These are phyloP conservation scores for Xylaria telfairii DNA, from an alignment of 495 filamentous ascomycete genomes.

Conservation along the genomic window DNA sequence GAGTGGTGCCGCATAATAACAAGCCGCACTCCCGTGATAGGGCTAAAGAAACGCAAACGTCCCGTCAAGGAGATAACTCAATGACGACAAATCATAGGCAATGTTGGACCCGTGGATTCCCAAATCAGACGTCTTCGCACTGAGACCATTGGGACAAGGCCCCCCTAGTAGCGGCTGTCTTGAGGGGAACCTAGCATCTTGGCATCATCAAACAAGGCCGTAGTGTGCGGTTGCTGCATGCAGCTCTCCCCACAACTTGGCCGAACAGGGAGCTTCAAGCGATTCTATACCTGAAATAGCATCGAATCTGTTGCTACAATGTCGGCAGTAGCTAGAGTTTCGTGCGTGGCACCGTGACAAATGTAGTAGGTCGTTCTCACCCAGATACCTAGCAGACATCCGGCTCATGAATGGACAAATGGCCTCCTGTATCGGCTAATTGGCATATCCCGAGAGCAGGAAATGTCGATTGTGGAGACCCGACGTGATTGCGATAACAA, in stretches of 20 bases:
- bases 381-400: neutral
- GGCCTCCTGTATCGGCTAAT: slow-evolving; percentile 16
- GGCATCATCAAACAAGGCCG: slow-evolving; percentile 17
- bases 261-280: neutral
- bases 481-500: slow-evolving; percentile 1
- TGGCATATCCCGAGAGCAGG: slow-evolving; percentile 8
- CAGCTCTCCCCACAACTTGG: neutral
- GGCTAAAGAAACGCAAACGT: slow-evolving; percentile 1
- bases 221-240: neutral
- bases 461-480: slow-evolving; percentile 10
- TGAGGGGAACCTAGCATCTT: slow-evolving; percentile 13
- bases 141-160: slow-evolving; percentile 1
- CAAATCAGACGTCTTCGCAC: neutral
- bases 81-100: slow-evolving; percentile 11
- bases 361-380: neutral
- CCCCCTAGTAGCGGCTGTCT: neutral
- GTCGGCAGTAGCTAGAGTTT: slow-evolving; percentile 10
- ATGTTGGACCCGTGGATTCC: neutral
- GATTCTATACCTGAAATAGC: neutral
- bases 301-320: slow-evolving; percentile 6
- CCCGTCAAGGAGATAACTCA: neutral
- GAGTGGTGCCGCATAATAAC: neutral
- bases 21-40: slow-evolving; percentile 1
- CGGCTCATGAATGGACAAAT: slow-evolving; percentile 9
- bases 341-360: slow-evolving; percentile 16